phyloP scores from a whole-genome alignment of 202 grass and related monocot species.

The Musa balbisiana region DNA sequence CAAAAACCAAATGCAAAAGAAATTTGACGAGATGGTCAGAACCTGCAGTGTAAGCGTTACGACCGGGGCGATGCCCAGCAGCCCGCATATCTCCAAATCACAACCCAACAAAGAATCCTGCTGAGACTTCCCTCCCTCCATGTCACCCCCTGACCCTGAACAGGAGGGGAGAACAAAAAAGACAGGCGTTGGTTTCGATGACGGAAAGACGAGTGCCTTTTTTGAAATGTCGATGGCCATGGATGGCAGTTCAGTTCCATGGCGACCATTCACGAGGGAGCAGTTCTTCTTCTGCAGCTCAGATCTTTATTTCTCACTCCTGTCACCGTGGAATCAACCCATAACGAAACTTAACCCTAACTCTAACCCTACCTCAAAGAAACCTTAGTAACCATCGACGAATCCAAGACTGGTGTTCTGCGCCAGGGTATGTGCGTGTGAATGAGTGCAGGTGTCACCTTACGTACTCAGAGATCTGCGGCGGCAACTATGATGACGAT shows the following conservation, averaged over 20 bases:
- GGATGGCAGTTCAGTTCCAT: slow-evolving; percentile 13
- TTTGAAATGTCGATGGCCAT: slow-evolving; percentile 7
- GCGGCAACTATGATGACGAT: no score
- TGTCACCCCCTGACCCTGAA: slow-evolving; percentile 29
- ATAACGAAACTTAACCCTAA: slow-evolving; percentile 23
- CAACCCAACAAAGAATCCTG: slow-evolving; percentile 14
- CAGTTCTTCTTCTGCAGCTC: not conserved
- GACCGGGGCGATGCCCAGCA: no score
- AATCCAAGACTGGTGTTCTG: not conserved
- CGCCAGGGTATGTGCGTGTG: not conserved
- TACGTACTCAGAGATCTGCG: no score
- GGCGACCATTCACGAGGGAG: slow-evolving; percentile 19
- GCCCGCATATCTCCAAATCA: slow-evolving; percentile 12
- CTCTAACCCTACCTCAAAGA: slow-evolving; percentile 17
- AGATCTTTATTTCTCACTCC: not conserved
- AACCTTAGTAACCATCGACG: not conserved
- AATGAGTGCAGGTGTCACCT: slow-evolving; percentile 1
- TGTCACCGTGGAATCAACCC: no score
- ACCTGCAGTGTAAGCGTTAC: not conserved
- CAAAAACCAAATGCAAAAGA: not conserved
- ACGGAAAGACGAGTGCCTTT: not conserved
- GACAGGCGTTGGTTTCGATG: slow-evolving; percentile 13
- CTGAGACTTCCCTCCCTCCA: not conserved
- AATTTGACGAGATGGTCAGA: not conserved
- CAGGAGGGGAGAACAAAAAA: not conserved